These are phyloP conservation scores for Wallacemonas rigidus DNA, from an alignment of 208 protist species.

Conservation along the genomic window DNA sequence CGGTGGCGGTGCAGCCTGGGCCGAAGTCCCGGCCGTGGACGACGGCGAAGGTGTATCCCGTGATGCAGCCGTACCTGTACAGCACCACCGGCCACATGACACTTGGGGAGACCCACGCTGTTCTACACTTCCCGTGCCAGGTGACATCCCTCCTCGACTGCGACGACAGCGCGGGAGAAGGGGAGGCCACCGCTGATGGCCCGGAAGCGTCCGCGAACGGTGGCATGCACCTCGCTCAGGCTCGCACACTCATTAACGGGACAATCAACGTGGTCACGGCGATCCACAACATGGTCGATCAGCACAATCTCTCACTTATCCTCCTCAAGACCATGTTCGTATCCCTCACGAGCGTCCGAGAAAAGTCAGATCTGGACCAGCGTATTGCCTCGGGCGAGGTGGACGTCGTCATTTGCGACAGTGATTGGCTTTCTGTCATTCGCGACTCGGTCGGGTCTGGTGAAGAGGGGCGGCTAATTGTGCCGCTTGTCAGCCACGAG, in stretches of 20 bases:
- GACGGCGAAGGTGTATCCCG: conserved; percentile 32
- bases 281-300: conserved; percentile 86
- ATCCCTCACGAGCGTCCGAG: conserved; percentile 77
- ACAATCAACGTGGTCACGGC: conserved; percentile 88
- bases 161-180: conserved; percentile 35
- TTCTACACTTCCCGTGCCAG: conserved; percentile 84
- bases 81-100: conserved; percentile 58
- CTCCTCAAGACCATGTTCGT: conserved; percentile 91
- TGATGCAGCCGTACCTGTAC: conserved; percentile 44
- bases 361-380: conserved; percentile 75
- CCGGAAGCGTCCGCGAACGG: conserved; percentile 35
- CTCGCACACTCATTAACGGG: conserved; percentile 82
- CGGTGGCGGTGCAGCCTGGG: conserved; percentile 47
- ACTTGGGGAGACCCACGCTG: conserved; percentile 37
- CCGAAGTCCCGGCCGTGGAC: conserved; percentile 38
- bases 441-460: conserved; percentile 63
- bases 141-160: conserved; percentile 78
- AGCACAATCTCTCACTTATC: conserved; percentile 88
- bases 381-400: conserved; percentile 74
- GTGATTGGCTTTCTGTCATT: conserved; percentile 76
- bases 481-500: conserved; percentile 58
- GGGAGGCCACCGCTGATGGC: conserved; percentile 7
- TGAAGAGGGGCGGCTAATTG: conserved; percentile 72
- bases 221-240: conserved; percentile 64
- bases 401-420: conserved; percentile 88